Conservation (phyloP, 257 asterid genomes). For the Coffea canephora region DNA sequence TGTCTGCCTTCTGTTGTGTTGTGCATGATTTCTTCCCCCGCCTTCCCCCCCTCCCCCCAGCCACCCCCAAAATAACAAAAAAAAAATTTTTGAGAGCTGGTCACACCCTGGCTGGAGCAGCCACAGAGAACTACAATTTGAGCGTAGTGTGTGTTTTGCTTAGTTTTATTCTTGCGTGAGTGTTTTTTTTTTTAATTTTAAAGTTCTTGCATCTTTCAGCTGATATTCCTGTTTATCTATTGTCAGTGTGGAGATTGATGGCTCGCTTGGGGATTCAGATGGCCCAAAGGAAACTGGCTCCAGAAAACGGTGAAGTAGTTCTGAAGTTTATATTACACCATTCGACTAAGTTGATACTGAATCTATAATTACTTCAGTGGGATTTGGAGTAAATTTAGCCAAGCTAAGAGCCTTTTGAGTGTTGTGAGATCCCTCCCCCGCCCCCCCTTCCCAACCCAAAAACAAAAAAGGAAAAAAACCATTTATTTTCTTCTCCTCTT, state of each 20-base stretch:
- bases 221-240: constrained; percentile 15
- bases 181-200: background rate
- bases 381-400: background rate
- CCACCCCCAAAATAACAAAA: too few relatives aligned
- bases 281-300: constrained; percentile 53
- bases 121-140: background rate
- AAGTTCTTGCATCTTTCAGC: background rate
- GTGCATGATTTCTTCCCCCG: background rate
- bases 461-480: background rate
- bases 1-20: background rate
- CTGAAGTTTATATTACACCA: background rate
- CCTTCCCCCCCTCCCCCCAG: too few relatives aligned
- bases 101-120: background rate
- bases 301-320: constrained; percentile 59
- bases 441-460: background rate
- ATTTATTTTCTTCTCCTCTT: background rate
- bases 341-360: background rate
- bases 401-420: background rate
- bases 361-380: background rate
- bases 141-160: background rate
- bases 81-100: background rate
- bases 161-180: background rate
- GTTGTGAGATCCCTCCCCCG: background rate
- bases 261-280: constrained; percentile 64
- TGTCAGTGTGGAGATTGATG: constrained; percentile 63